Base-by-base conservation (phyloP, 176 grass and related monocot species). In the Tillandsia fasciculata region DNA sequence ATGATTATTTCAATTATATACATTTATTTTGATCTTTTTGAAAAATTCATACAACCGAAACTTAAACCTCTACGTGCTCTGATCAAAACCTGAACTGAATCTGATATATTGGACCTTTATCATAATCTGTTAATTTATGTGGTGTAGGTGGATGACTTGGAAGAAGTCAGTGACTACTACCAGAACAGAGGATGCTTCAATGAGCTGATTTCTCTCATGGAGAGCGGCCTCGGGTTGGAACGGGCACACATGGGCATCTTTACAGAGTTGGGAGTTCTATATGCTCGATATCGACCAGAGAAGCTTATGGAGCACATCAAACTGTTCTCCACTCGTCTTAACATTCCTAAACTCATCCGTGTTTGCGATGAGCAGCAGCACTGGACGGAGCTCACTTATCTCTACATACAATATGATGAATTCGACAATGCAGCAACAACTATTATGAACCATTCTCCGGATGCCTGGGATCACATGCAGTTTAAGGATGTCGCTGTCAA, bases 251-350 rank as follows among this genome's bases (percentile, higher is more conserved):
- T 90, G 89, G 89, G 93, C 69, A 96, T 96, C 72, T 96, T 96
- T 65, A 92, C 93, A 26, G 93, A 92, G 70, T 72, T 96, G 65
- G 93, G 93, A 78, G 83, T 96, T 63, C 75, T 96, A 26, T 96
- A 96, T 81, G 93, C 93, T 72, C 84, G 88, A 86, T 96, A 96
- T 81, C 86, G 93, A 23, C 64, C 71, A 26, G 93, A 96, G 83
- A 96, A 96, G 74, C 89, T 96, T 68, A 96, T 96, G 93, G 89
- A 96, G 33, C 93, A 96, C 74, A 92, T 96, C 74, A 96, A 96
- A 70, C 93, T 96, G 77, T 96, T 90, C 81, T 84, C 93, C 11
- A 90, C 86, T 20, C 93, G 86, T 83, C 86, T 92, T 24, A 96
- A 92, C 52, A 96, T 90, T 66, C 86, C 93, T 67, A 96, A 96